Evolutionary conservation across 768 basidiomycete species (phyloP), one percentile per base, ranked within the genome.

Genomic region (Rhodotorula toruloides): DNA sequence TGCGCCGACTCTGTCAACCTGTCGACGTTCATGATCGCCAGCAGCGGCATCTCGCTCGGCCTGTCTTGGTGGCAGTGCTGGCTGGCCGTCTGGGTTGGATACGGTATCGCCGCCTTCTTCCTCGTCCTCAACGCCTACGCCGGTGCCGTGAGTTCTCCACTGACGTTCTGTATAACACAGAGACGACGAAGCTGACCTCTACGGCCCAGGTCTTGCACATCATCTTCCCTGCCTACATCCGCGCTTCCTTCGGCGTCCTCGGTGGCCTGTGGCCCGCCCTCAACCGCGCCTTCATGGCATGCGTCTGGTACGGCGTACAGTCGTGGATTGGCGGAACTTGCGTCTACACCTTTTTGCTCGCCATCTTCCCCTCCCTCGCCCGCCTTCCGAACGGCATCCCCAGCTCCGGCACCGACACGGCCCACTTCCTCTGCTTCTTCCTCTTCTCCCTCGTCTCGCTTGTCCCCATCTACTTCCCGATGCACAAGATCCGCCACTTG

Each of bases 31-130:
- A 74, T 76, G 58, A 79, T 79, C 53, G 78, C 77, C 10, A 73
- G 74, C 3, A 77, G 77, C 69, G 74, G 78, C 40, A 61, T 66
- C 1, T 67, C 84, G n/a, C n/a, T 39, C 36, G 86, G 86, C 6
- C 81, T 89, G 37, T 85, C 85, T 0, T 89, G 87, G 87, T 90
- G 87, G 87, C 86, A 89, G 76, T 85, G 89, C 22, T 88, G 89
- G 87, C 81, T 90, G 25, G 89, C 86, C 65, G 86, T 87, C 19
- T 87, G 85, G 86, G 70, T 87, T 42, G 78, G 83, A 74, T 80
- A 80, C 72, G 48, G 66, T 2, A 65, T 84, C 61, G 83, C 83
- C 29, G 84, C 86, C 3, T 84, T 84, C 0, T 86, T 92, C 78
- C 82, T 91, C 65, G 85, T 85, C 32, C 76, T 87, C 69, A 91